A percentile compares a stretch with the other conserved stretches of the same genome.
Conservation (phyloP, 1,139 yeast species). For the Diutina rugosa region DNA sequence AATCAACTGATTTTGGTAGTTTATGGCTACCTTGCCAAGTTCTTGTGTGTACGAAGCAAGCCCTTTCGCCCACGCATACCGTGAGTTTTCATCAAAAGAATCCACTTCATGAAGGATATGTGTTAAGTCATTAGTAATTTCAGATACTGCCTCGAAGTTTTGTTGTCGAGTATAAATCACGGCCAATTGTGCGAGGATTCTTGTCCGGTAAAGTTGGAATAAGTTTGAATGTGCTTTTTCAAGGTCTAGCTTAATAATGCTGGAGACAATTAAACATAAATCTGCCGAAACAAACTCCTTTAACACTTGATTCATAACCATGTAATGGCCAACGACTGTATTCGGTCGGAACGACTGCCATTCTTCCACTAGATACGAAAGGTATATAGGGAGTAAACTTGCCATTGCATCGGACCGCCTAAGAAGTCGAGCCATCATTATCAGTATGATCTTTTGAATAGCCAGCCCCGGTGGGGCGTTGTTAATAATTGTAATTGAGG, state of each 20-base stretch:
- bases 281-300: background rate
- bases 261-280: background rate
- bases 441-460: background rate
- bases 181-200: background rate
- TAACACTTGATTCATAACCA: background rate
- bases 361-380: background rate
- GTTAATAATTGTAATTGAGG: background rate
- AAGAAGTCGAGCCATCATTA: background rate
- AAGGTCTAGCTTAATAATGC: background rate
- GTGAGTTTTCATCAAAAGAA: background rate
- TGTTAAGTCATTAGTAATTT: background rate
- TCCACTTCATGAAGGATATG: background rate
- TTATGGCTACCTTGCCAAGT: background rate
- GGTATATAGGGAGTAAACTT: background rate
- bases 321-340: background rate
- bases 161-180: background rate
- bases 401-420: background rate
- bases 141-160: background rate
- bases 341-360: background rate
- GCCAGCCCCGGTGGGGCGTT: background rate
- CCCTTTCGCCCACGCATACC: background rate
- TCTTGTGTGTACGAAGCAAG: background rate
- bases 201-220: background rate
- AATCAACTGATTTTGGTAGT: background rate
- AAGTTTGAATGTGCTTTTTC: background rate